Percentiles rank a stretch among this genome's conserved stretches.
phyloP scores from a whole-genome alignment of 306 rosid species.

The Vigna radiata region DNA sequence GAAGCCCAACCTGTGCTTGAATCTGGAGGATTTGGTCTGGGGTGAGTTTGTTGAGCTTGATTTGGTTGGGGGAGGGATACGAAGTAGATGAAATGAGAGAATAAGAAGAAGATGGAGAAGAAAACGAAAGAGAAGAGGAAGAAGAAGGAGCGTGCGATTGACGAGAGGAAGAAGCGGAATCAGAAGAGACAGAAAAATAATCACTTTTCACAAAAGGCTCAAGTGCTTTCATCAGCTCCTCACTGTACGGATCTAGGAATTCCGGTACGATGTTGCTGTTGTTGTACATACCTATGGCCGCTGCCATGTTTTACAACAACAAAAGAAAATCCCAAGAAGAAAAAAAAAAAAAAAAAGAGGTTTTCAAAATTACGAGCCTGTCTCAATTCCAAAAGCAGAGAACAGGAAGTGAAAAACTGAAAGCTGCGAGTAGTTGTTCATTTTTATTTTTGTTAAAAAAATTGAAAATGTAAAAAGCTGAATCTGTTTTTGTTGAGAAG shows the following conservation, averaged over 20 bases:
- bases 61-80: slow-evolving; percentile 43
- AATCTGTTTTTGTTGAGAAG: slow-evolving; percentile 34
- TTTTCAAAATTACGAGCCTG: slow-evolving; percentile 1
- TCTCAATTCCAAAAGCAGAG: slow-evolving; percentile 41
- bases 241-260: slow-evolving; percentile 63
- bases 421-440: neutral
- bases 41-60: slow-evolving; percentile 78
- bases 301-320: slow-evolving; percentile 52
- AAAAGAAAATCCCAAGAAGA: neutral
- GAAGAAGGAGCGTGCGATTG: slow-evolving; percentile 21
- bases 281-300: slow-evolving; percentile 58
- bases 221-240: slow-evolving; percentile 81
- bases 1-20: slow-evolving; percentile 67
- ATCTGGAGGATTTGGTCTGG: slow-evolving; percentile 80
- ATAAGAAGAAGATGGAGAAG: slow-evolving; percentile 41
- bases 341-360: neutral
- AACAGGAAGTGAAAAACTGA: slow-evolving; percentile 24
- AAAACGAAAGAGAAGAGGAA: too few relatives aligned
- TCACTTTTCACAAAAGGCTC: slow-evolving; percentile 73
- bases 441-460: neutral
- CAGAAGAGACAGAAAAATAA: slow-evolving; percentile 34
- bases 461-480: slow-evolving; percentile 18
- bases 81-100: slow-evolving; percentile 17
- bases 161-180: neutral
- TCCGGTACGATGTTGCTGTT: slow-evolving; percentile 37